Evolutionary conservation across 148 eudicot species (phyloP), one percentile per base, ranked within the genome.

Genomic region (Cornus suecica): DNA sequence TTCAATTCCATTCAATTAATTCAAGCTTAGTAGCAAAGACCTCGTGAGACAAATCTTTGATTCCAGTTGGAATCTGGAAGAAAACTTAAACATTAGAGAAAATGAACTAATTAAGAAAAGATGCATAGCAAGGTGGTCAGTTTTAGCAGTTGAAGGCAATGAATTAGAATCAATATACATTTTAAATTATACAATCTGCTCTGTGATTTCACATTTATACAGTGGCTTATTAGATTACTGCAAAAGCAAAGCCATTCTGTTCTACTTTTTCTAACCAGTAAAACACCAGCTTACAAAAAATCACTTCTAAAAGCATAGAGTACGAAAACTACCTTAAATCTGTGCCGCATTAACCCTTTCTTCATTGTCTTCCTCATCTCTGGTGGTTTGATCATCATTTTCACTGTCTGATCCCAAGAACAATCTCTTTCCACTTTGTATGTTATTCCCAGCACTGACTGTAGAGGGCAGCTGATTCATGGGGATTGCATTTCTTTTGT

Each of bases 401-500:
- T 64, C 82, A 79, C 66, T 52, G 76, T 75, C 69, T 0, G 84
- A 81, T 51, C 77, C 85, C 74, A 80, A 54, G 42, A 86, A 74
- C 64, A 80, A 74, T 65, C 68, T 75, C 25, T 79, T 87, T 69
- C 30, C 76, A 69, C 68, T 80, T 81, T 41, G 79, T 1, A 27
- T 15, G 54, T 32, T 72, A 30, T 74, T 76, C 32, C 54, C 78
- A 54, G 54, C 27, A 58, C 65, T 65, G 68, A 68, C 52, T 5
- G 54, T 60, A 1, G 74, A 5, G 10, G 86, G 79, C 54, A 78
- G 77, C 76, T 78, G 78, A 83, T 85, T 86, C 16, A 83, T 66
- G 68, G 62, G 30, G 65, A 45, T 79, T 66, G 86, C 90, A 79
- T 83, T 94, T 79, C 91, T 85, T 82, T 94, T 94, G 78, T 94